These are phyloP conservation scores for Pelargonium cotyledonis DNA, from an alignment of 441 rosid genomes.

Conservation along the genomic window DNA sequence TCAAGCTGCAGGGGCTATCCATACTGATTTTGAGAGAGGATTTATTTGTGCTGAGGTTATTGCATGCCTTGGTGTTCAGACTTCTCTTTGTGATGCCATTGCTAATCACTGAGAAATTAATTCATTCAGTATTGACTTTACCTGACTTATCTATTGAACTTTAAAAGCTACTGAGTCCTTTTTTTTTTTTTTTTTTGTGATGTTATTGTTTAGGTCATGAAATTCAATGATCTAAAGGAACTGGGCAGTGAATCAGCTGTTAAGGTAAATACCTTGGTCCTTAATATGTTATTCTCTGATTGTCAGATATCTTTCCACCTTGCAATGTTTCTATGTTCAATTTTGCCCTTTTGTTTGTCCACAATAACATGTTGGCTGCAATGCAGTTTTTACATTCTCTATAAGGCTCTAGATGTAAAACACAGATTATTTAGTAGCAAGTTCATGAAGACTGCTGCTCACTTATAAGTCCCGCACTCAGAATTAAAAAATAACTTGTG, in stretches of 20 bases:
- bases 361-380: no score
- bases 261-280: slow-evolving; percentile 42
- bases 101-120: background rate
- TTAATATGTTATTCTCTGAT: no score
- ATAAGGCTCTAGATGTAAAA: no score
- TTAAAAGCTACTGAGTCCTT: background rate
- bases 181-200: slow-evolving; percentile 17
- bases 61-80: slow-evolving; percentile 9
- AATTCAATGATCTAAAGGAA: slow-evolving; percentile 92
- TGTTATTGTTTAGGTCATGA: slow-evolving; percentile 67
- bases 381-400: no score
- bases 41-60: slow-evolving; percentile 97
- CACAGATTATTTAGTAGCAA: no score
- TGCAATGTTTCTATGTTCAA: no score
- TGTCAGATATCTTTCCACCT: no score
- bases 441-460: no score
- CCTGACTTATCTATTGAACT: background rate
- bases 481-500: background rate
- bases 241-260: slow-evolving; percentile 81
- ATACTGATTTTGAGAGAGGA: slow-evolving; percentile 91
- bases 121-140: background rate
- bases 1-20: slow-evolving; percentile 97
- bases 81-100: slow-evolving; percentile 14
- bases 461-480: no score
- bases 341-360: no score